Evolutionary conservation across 2,329 filamentous ascomycete genomes (phyloP).

Genomic region (Aureobasidium sp.): DNA sequence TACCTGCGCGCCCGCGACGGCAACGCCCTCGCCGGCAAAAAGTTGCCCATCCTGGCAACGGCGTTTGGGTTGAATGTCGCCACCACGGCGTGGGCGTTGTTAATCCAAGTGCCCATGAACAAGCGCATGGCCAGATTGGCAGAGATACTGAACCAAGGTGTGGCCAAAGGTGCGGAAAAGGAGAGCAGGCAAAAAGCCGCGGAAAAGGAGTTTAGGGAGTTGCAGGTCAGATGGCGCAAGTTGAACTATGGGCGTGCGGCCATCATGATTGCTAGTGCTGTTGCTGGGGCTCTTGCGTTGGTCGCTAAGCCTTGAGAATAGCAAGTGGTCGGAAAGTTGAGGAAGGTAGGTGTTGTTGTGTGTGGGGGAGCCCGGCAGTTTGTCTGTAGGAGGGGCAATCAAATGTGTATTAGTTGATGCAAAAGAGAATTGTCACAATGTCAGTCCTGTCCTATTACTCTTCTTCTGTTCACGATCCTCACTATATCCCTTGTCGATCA

Average conservation of each 20-base stretch:
- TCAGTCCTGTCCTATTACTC: no score
- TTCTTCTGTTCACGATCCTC: no score
- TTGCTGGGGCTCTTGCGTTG: slow-evolving; percentile 15
- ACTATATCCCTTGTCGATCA: no score
- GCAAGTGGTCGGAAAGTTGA: no score
- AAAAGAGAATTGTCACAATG: no score
- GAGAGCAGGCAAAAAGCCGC: slow-evolving; percentile 18
- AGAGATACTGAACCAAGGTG: slow-evolving; percentile 20
- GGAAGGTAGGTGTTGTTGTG: no score
- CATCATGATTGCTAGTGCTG: slow-evolving; percentile 22
- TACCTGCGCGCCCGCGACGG: slow-evolving; percentile 26
- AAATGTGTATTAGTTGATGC: no score
- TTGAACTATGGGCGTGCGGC: slow-evolving; percentile 24
- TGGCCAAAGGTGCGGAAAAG: slow-evolving; percentile 22
- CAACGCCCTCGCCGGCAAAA: slow-evolving; percentile 20
- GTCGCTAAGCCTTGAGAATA: slow-evolving; percentile 12
- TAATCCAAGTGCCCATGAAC: slow-evolving; percentile 29
- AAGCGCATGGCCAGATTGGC: slow-evolving; percentile 24
- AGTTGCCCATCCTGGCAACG: slow-evolving; percentile 23
- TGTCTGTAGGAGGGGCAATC: no score
- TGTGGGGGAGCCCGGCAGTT: no score
- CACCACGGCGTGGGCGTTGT: slow-evolving; percentile 26
- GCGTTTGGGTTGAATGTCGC: slow-evolving; percentile 23
- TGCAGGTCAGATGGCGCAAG: slow-evolving; percentile 26
- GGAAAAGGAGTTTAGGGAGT: slow-evolving; percentile 25